phyloP scores from a whole-genome alignment of 768 basidiomycete species.

The Crucibulum laeve region DNA sequence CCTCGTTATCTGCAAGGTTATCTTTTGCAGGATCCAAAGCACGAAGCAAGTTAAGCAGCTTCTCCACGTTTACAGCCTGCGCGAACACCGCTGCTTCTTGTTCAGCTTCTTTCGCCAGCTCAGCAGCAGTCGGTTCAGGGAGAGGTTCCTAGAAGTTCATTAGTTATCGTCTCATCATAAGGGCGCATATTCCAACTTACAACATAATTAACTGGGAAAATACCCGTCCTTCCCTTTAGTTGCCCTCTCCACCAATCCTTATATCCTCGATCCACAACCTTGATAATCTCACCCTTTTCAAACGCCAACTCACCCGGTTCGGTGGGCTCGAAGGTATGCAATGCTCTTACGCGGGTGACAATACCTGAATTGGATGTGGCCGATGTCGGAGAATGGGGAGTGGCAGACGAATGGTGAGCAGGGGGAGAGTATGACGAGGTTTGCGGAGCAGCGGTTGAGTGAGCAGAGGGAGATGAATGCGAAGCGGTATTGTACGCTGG shows the following conservation, averaged over 20 bases:
- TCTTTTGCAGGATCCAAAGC: slow-evolving; percentile 72
- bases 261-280: slow-evolving; percentile 90
- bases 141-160: slow-evolving; percentile 66
- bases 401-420: slow-evolving; percentile 9
- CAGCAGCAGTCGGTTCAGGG: slow-evolving; percentile 75
- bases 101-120: slow-evolving; percentile 78
- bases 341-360: slow-evolving; percentile 80
- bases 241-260: slow-evolving; percentile 98
- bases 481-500: not conserved
- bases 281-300: slow-evolving; percentile 89
- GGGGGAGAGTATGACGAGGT: slow-evolving; percentile 14
- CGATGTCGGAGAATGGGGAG: slow-evolving; percentile 15
- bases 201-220: slow-evolving; percentile 97
- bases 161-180: not conserved
- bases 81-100: slow-evolving; percentile 86
- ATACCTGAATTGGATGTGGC: slow-evolving; percentile 23
- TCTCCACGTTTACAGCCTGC: slow-evolving; percentile 83
- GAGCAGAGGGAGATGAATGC: not conserved
- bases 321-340: slow-evolving; percentile 85
- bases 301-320: slow-evolving; percentile 90
- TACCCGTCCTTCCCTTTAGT: slow-evolving; percentile 83
- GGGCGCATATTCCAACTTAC: slow-evolving; percentile 38
- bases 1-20: slow-evolving; percentile 87
- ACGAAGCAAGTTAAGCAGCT: slow-evolving; percentile 69
- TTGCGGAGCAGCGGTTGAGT: slow-evolving; percentile 3